A percentile compares a stretch with the other conserved stretches of the same genome.
Evolutionary conservation across 345 rosid genomes (phyloP).

Genomic region (Cardamine occulta): DNA sequence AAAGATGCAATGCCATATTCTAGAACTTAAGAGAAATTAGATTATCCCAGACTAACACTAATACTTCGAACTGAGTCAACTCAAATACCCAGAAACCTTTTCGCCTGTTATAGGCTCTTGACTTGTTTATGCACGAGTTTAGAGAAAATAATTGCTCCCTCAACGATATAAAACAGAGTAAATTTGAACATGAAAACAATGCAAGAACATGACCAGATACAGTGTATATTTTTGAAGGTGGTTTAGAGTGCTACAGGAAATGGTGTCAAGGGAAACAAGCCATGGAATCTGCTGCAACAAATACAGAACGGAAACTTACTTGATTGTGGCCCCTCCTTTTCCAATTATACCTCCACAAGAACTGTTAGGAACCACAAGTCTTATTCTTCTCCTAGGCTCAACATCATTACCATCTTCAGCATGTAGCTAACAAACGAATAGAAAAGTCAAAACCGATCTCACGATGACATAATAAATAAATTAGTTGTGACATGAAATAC

Average conservation of each 20-base stretch:
- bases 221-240: background rate
- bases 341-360: conserved; percentile 99
- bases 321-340: conserved; percentile 96
- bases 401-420: conserved; percentile 71
- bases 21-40: background rate
- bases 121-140: conserved; percentile 18
- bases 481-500: conserved; percentile 2
- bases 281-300: background rate
- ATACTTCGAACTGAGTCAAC: conserved; percentile 6
- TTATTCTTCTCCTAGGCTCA: conserved; percentile 88
- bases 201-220: background rate
- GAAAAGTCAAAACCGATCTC: conserved; percentile 25
- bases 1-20: conserved; percentile 9
- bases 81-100: conserved; percentile 10
- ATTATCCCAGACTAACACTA: conserved; percentile 7
- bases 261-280: background rate
- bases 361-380: conserved; percentile 90
- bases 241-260: background rate
- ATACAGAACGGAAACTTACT: conserved; percentile 53
- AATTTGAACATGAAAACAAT: background rate
- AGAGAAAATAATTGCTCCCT: conserved; percentile 1
- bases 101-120: background rate
- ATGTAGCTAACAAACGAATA: conserved; percentile 59
- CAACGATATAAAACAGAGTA: background rate
- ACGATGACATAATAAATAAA: conserved; percentile 13